phyloP scores from a whole-genome alignment of 2,329 filamentous ascomycete species.

The Talaromyces rugulosus region DNA sequence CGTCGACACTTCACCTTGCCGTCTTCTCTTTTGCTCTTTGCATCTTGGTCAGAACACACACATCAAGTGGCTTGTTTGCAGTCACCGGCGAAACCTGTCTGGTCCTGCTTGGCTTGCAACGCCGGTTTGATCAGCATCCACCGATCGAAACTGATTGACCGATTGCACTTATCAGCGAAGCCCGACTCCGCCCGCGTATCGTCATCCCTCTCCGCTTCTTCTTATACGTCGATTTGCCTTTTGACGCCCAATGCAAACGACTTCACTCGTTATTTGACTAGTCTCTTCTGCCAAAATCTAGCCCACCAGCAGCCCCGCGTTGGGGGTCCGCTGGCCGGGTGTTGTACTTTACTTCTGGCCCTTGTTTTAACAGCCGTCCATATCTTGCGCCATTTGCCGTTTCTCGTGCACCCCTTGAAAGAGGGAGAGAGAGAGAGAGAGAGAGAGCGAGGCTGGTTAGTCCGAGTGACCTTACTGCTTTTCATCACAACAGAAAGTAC shows the following conservation, averaged over 20 bases:
- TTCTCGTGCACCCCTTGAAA: neutral
- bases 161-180: slow-evolving; percentile 3
- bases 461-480: neutral
- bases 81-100: neutral
- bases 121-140: neutral
- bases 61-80: neutral
- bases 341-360: slow-evolving; percentile 1
- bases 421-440: no score
- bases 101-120: neutral
- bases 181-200: slow-evolving; percentile 6
- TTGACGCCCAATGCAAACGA: slow-evolving; percentile 5
- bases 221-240: neutral
- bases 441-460: neutral
- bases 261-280: neutral
- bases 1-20: neutral
- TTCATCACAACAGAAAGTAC: neutral
- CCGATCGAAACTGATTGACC: neutral
- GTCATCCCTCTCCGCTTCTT: neutral
- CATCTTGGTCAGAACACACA: neutral
- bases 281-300: neutral
- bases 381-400: neutral
- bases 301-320: slow-evolving; percentile 21
- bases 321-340: slow-evolving; percentile 22
- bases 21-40: neutral
- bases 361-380: neutral